Conservation (phyloP, 139 green algal species). For the Zygnema circumcarinatum region DNA sequence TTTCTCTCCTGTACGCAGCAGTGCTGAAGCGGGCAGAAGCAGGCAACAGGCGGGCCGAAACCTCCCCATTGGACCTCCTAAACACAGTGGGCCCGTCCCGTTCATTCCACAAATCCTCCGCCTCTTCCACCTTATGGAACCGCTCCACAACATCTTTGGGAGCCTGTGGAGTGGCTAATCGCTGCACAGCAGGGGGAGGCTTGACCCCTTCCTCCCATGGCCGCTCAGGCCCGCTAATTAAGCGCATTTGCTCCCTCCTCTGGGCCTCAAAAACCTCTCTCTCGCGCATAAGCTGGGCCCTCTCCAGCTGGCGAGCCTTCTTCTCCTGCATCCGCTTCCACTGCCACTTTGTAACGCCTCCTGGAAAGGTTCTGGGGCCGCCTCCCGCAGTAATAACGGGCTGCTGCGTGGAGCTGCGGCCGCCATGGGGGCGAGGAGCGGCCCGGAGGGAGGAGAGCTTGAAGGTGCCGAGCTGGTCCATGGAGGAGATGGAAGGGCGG, state of each 20-base stretch:
- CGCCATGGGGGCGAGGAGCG: too few species aligned
- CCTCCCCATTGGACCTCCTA: background rate
- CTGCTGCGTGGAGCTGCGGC: too few species aligned
- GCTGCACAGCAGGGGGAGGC: background rate
- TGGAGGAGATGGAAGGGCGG: too few species aligned
- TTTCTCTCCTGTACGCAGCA: background rate
- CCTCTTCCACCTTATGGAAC: background rate
- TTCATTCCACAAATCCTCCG: constrained; percentile 44
- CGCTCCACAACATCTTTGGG: constrained; percentile 22
- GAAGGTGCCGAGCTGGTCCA: too few species aligned
- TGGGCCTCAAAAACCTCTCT: constrained; percentile 37
- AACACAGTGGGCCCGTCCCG: constrained; percentile 1
- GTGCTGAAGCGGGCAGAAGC: background rate
- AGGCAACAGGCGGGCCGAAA: background rate
- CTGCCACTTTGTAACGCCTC: constrained; percentile 54
- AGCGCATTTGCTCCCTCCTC: constrained; percentile 4
- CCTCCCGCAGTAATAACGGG: too few species aligned
- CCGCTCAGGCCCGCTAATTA: constrained; percentile 8
- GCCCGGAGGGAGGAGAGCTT: too few species aligned
- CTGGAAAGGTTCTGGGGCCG: constrained; percentile 48
- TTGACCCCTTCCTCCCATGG: constrained; percentile 14
- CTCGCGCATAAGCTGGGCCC: constrained; percentile 16
- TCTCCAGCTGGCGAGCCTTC: constrained; percentile 15
- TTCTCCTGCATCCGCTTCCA: constrained; percentile 58
- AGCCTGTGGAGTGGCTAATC: background rate